Conservation (phyloP, 2,329 filamentous ascomycete species). For the Xenoacremonium recifei region DNA sequence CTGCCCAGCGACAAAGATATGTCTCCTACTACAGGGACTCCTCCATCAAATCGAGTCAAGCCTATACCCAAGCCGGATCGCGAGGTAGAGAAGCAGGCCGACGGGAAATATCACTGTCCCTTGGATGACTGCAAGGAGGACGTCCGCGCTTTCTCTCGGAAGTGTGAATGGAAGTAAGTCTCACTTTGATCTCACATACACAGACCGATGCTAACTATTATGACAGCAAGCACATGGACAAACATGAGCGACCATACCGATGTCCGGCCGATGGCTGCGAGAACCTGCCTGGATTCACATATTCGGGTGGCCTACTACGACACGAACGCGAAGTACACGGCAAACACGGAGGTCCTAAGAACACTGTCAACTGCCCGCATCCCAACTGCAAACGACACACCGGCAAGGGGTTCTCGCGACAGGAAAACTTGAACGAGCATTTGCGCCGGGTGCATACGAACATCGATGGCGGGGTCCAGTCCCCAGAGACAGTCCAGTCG, state of each 20-base stretch:
- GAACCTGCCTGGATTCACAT: slow-evolving; percentile 91
- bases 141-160: slow-evolving; percentile 67
- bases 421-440: slow-evolving; percentile 94
- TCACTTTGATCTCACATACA: slow-evolving; percentile 1
- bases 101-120: slow-evolving; percentile 77
- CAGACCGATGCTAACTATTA: slow-evolving; percentile 20
- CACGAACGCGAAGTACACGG: slow-evolving; percentile 94
- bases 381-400: slow-evolving; percentile 84
- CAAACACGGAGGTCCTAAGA: slow-evolving; percentile 85
- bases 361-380: slow-evolving; percentile 83
- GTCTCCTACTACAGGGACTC: slow-evolving; percentile 31
- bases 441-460: slow-evolving; percentile 81
- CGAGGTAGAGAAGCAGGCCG: slow-evolving; percentile 57
- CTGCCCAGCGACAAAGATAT: slow-evolving; percentile 34
- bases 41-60: slow-evolving; percentile 43
- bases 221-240: slow-evolving; percentile 93
- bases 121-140: slow-evolving; percentile 67
- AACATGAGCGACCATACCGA: slow-evolving; percentile 90
- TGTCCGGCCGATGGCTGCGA: slow-evolving; percentile 81
- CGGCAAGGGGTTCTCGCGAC: slow-evolving; percentile 86
- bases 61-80: slow-evolving; percentile 59
- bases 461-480: slow-evolving; percentile 35
- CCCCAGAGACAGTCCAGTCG: slow-evolving; percentile 34
- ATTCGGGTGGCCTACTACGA: slow-evolving; percentile 83
- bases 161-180: slow-evolving; percentile 92